Evolutionary conservation across 1,284 basidiomycete species (phyloP).

Genomic region (Boletus sp.): DNA sequence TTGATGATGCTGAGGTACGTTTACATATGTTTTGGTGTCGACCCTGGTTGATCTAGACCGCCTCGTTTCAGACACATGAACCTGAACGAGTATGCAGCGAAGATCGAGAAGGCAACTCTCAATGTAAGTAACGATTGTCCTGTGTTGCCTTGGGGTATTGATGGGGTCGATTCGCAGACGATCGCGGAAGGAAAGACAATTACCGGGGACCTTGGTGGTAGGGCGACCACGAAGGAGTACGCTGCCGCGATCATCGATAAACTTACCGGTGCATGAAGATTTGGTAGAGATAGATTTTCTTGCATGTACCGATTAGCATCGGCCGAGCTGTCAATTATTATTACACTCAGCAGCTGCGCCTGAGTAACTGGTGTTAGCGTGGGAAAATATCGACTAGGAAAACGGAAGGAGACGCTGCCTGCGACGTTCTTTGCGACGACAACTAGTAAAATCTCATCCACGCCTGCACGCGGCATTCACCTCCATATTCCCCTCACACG

Average conservation of each 20-base stretch:
- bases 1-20: conserved; percentile 93
- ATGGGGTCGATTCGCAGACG: conserved; percentile 50
- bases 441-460: conserved; percentile 41
- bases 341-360: conserved; percentile 1
- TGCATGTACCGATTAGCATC: too few species aligned
- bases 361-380: conserved; percentile 16
- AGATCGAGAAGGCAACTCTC: conserved; percentile 91
- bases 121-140: conserved; percentile 49
- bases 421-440: conserved; percentile 39
- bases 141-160: conserved; percentile 16
- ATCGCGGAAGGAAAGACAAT: conserved; percentile 93
- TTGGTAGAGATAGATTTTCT: neutral
- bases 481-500: conserved; percentile 65
- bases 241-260: conserved; percentile 83
- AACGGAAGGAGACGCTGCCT: conserved; percentile 13
- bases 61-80: conserved; percentile 80
- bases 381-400: conserved; percentile 26
- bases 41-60: conserved; percentile 25
- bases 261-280: conserved; percentile 45
- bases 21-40: conserved; percentile 8
- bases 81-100: conserved; percentile 79
- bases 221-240: conserved; percentile 83
- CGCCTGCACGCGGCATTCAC: conserved; percentile 58
- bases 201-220: conserved; percentile 91
- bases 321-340: too few species aligned